These are phyloP conservation scores for Thelonectria rubi DNA, from an alignment of 2,329 filamentous ascomycete species.

Conservation along the genomic window DNA sequence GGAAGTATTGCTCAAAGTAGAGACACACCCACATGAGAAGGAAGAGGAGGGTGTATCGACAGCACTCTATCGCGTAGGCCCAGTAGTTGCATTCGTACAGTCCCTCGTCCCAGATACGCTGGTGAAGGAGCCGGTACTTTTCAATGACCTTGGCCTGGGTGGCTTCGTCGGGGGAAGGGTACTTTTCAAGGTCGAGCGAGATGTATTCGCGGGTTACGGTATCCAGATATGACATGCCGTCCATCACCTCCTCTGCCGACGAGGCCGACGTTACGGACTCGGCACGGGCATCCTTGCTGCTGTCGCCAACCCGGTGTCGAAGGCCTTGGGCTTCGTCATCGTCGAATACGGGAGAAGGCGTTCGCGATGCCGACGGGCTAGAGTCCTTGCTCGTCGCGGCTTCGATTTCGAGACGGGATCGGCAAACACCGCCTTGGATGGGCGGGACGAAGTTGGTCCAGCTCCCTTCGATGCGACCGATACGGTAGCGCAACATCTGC, in stretches of 20 bases:
- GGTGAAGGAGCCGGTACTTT: slow-evolving; percentile 83
- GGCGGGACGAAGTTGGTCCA: slow-evolving; percentile 93
- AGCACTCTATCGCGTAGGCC: slow-evolving; percentile 78
- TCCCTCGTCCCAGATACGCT: slow-evolving; percentile 75
- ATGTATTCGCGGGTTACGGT: slow-evolving; percentile 78
- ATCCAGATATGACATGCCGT: slow-evolving; percentile 74
- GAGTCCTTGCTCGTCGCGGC: slow-evolving; percentile 39
- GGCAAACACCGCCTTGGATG: slow-evolving; percentile 87
- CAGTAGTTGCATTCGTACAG: slow-evolving; percentile 87
- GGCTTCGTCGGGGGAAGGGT: slow-evolving; percentile 76
- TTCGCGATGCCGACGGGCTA: slow-evolving; percentile 63
- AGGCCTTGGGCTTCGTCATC: slow-evolving; percentile 36
- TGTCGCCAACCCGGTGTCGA: slow-evolving; percentile 43
- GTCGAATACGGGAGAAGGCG: slow-evolving; percentile 62
- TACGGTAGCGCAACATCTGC: slow-evolving; percentile 83
- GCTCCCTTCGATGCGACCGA: slow-evolving; percentile 80
- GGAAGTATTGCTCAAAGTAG: slow-evolving; percentile 70
- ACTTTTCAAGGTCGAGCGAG: slow-evolving; percentile 78
- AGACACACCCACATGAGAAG: slow-evolving; percentile 69
- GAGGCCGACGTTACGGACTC: slow-evolving; percentile 70
- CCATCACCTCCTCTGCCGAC: slow-evolving; percentile 56
- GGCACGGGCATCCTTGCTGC: slow-evolving; percentile 41
- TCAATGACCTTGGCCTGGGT: slow-evolving; percentile 79
- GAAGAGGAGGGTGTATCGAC: slow-evolving; percentile 75
- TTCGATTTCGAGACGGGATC: slow-evolving; percentile 53